phyloP scores from a whole-genome alignment of 768 basidiomycete genomes.

The Dacryopinax primogenitus region DNA sequence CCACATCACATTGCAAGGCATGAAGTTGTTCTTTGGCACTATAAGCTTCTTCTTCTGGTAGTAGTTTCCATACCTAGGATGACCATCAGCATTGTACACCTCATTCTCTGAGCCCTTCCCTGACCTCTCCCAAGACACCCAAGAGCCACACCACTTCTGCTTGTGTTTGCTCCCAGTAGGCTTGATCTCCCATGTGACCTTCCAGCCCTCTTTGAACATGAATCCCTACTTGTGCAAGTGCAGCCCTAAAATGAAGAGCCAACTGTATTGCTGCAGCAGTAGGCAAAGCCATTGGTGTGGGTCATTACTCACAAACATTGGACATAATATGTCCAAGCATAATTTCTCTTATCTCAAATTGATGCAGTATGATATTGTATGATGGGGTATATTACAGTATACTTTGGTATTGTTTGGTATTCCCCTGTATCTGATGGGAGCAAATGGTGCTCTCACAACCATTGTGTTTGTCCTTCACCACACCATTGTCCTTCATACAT shows the following conservation, averaged over 20 bases:
- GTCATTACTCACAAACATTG: neutral
- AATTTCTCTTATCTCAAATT: neutral
- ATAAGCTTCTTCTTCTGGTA: neutral
- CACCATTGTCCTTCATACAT: no score
- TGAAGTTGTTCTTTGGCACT: neutral
- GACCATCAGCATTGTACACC: neutral
- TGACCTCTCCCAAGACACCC: neutral
- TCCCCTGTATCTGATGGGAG: neutral
- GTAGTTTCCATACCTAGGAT: neutral
- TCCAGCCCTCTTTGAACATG: neutral
- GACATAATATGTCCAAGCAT: neutral
- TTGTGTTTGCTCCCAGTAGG: neutral
- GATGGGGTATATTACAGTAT: no score
- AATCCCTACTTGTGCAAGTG: neutral
- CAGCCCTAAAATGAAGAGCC: neutral
- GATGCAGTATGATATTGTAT: no score
- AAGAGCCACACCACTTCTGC: neutral
- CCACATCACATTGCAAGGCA: neutral
- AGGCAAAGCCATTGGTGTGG: neutral
- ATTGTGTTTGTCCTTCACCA: no score
- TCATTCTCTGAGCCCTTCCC: neutral
- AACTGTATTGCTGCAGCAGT: neutral
- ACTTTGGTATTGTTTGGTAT: neutral
- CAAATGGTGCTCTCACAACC: neutral
- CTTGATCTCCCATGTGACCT: neutral